These are phyloP conservation scores for Chlamydomonas sp. DNA, from an alignment of 139 green algal genomes.

Conservation along the genomic window DNA sequence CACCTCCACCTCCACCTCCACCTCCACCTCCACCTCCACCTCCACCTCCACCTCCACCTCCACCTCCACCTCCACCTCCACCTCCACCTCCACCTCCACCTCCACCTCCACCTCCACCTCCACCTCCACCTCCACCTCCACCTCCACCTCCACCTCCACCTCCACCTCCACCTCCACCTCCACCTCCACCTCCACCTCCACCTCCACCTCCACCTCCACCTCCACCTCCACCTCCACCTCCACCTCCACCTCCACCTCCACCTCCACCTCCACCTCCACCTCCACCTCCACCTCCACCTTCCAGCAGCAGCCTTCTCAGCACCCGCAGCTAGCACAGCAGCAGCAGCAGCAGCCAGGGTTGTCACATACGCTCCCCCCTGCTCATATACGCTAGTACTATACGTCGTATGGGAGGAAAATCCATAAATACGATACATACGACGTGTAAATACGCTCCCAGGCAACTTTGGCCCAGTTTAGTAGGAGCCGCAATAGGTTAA, in stretches of 20 bases:
- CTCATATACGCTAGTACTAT: too few relatives aligned
- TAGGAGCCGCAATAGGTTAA: too few relatives aligned
- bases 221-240: conserved; percentile 5
- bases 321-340: too few relatives aligned
- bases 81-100: conserved; percentile 4
- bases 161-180: conserved; percentile 5
- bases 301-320: neutral
- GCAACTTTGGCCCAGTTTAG: too few relatives aligned
- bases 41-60: conserved; percentile 5
- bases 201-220: conserved; percentile 4
- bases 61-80: conserved; percentile 5
- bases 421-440: too few relatives aligned
- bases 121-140: conserved; percentile 5
- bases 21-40: conserved; percentile 4
- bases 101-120: conserved; percentile 5
- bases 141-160: conserved; percentile 4
- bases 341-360: too few relatives aligned
- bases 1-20: conserved; percentile 5
- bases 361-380: too few relatives aligned
- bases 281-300: neutral
- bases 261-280: neutral
- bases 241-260: neutral
- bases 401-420: too few relatives aligned
- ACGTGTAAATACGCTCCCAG: too few relatives aligned
- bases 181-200: conserved; percentile 5